phyloP scores from a whole-genome alignment of 495 filamentous ascomycete species.

The Thermochaetoides thermophila region DNA sequence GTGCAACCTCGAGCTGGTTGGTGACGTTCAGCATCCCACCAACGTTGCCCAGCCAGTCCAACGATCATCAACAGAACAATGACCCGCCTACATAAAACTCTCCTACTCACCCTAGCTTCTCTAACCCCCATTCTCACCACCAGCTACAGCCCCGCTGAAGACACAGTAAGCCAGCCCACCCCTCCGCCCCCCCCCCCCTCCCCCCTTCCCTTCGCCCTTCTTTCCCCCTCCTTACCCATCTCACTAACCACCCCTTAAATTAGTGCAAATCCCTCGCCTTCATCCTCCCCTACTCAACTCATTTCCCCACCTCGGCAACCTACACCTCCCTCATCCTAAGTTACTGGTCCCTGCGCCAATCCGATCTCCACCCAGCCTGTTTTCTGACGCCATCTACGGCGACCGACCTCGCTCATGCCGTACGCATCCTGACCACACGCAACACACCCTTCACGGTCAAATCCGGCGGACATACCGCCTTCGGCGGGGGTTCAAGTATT shows the following conservation, averaged over 20 bases:
- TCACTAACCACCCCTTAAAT: neutral
- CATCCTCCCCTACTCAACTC: slow-evolving; percentile 11
- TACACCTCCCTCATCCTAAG: slow-evolving; percentile 9
- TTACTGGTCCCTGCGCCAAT: slow-evolving; percentile 39
- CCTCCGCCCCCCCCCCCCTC: neutral
- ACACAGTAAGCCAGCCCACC: neutral
- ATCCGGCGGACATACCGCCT: slow-evolving; percentile 38
- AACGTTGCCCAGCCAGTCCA: too few relatives aligned
- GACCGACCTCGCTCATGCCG: slow-evolving; percentile 23
- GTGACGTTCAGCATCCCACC: too few relatives aligned
- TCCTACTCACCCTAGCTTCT: slow-evolving; percentile 34
- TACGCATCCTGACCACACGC: slow-evolving; percentile 17
- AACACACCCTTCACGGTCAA: slow-evolving; percentile 35
- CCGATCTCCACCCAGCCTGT: slow-evolving; percentile 23
- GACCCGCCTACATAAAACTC: too few relatives aligned
- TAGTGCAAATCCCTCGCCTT: slow-evolving; percentile 8
- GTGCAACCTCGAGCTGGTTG: too few relatives aligned
- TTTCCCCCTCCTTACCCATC: neutral
- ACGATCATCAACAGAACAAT: too few relatives aligned
- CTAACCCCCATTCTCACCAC: slow-evolving; percentile 35
- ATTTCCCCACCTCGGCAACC: slow-evolving; percentile 7
- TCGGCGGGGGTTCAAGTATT: slow-evolving; percentile 32
- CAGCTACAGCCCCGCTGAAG: too few relatives aligned
- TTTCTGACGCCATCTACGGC: slow-evolving; percentile 24
- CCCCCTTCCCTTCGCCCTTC: too few relatives aligned